Evolutionary conservation across 1,284 basidiomycete genomes (phyloP), one percentile per base, ranked within the genome.

Genomic region (Termitomyces sp.): DNA sequence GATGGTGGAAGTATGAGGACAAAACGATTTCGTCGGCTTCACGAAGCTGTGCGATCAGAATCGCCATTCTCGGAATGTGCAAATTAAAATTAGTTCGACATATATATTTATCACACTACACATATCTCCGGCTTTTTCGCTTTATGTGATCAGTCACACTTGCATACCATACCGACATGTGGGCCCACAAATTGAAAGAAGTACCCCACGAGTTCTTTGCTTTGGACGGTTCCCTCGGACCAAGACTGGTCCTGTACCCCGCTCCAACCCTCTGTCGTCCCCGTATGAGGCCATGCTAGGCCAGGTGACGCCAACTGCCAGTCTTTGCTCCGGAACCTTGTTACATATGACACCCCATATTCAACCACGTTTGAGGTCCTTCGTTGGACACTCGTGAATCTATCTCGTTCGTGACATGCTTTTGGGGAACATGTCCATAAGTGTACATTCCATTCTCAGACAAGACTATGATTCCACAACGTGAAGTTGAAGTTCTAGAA

Each of bases 1-100:
- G 54, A 50, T 58, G 59, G 50, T 62, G 57, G 57, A 58, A 52
- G 57, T 56, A 39, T 52, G 60, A 55, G 57, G 60, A 47, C 50
- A 60, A 59, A 47, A 43, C 30, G n/a, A n/a, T 43, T 46, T 52
- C 56, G 24, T 21, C 45, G 50, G 54, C 39, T 49, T 57, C 50
- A 52, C 42, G 38, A 49, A n/a, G n/a, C 55, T 46, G 56, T 54
- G 57, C 58, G 58, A 61, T 60, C 58, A 57, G 49, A 52, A 56
- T 40, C 41, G 42, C 58, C 50, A 35, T 60, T 58, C 47, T 57
- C 44, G 56, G 58, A 53, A 49, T 19, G 44, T 57, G 47, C 50
- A 57, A 57, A 49, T 50, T 58, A 52, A 52, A 52, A 60, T 51
- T 52, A 37, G 46, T 52, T 47, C 41, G n/a, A n/a, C n/a, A n/a